Base-by-base conservation (phyloP, 345 rosid species). In the Citrus inodora region DNA sequence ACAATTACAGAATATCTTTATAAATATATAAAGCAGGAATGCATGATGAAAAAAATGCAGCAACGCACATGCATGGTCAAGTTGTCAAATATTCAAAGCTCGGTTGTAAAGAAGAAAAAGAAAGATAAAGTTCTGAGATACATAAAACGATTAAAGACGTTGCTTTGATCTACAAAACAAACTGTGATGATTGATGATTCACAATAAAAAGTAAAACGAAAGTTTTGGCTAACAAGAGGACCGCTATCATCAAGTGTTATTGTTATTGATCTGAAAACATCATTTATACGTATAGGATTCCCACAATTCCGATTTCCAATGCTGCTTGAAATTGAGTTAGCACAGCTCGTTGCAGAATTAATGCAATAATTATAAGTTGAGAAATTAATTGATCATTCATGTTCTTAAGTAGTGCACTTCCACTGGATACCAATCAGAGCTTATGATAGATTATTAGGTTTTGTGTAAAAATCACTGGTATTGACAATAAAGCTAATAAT, bases 101-200 rank as follows among this genome's bases (percentile, higher is more conserved):
- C 51, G 67, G 83, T 83, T 80, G 82, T 69, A 85, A 82, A 80
- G 81, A 76, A 11, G 64, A 56, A 46, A 63, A 82, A 69, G 40
- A 16, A 27, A 59, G 60, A 64, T 64, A 74, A 53, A 63, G 73
- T 46, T 78, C 28, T 63, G 56, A 68, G 40, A 66, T 6, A 67
- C 51, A 62, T 46, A 69, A 40, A 79, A 73, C 19, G 32, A 46
- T 79, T 37, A 9, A 24, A 40, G 76, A 58, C 81, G 28, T 19
- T 72, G 60, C 51, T 42, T 42, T 42, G 51, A 16, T 51, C 56
- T 51, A 14, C 21, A 35, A 62, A 42, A 67, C 27, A 56, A 46
- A 22, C 35, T 62, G 38, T 62, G 66, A 46, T 46, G 51, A 46
- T 13, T 13, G 51, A 46, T 46, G 51, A n/a, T 38, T 78, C 28